These are phyloP conservation scores for Cystobasidium tubakii DNA, from an alignment of 768 basidiomycete genomes.

Conservation along the genomic window DNA sequence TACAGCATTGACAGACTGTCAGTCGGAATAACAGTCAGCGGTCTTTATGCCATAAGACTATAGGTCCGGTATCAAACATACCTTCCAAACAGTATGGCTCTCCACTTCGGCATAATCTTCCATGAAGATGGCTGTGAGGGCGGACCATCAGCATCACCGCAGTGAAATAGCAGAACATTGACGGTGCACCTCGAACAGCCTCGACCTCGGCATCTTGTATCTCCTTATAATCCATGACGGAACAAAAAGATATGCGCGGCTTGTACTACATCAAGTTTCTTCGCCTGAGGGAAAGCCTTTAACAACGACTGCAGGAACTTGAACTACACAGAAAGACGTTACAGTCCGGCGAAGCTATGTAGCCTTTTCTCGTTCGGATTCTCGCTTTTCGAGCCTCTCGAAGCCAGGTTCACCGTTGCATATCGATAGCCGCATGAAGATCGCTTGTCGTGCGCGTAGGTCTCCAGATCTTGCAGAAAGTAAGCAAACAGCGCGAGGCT, in stretches of 20 bases:
- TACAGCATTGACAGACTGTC: constrained; percentile 33
- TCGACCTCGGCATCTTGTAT: constrained; percentile 33
- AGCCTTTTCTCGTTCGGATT: not conserved
- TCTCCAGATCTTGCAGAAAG: not conserved
- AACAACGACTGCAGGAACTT: too few species aligned
- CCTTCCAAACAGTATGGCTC: constrained; percentile 30
- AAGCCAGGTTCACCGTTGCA: not conserved
- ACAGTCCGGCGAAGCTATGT: not conserved
- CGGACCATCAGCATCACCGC: not conserved
- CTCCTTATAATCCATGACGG: constrained; percentile 33
- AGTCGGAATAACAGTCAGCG: not conserved
- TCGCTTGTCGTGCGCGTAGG: not conserved
- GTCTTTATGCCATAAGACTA: not conserved
- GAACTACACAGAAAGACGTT: too few species aligned
- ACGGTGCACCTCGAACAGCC: constrained; percentile 21
- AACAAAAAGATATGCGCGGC: not conserved
- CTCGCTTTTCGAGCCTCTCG: not conserved
- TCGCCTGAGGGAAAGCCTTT: too few species aligned
- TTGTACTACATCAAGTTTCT: not conserved
- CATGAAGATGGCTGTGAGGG: constrained; percentile 33
- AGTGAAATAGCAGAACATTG: not conserved
- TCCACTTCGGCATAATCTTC: constrained; percentile 34
- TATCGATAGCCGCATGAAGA: not conserved
- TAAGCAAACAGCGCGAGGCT: not conserved
- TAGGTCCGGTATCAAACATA: not conserved